Evolutionary conservation across 192 early-diverging fungal species (phyloP), one percentile per base, ranked within the genome.

Genomic region (Coemansia sp.): DNA sequence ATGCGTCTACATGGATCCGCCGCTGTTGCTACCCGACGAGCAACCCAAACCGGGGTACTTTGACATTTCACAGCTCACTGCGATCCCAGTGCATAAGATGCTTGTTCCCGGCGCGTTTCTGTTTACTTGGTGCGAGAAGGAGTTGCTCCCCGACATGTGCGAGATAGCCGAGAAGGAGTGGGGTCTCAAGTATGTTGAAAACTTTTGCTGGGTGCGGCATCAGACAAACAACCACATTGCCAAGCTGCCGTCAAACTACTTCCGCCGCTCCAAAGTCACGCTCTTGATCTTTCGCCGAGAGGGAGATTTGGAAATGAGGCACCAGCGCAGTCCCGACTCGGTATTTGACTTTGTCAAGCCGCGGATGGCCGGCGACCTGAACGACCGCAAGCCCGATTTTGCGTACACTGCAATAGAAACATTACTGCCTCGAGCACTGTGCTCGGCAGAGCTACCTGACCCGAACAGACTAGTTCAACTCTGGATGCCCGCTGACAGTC

Each of bases 311-410:
- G 95, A 98, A 43, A 80, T 98, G 49, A 79, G 95, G 43, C 95
- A 98, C 82, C 96, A 98, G 77, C 88, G 96, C 47, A 96, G 90
- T 77, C 90, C 96, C 12, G 96, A 98, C 76, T 96, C 92, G 71
- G 88, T 96, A 52, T 98, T 98, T 88, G 96, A 98, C 65, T 98
- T 93, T 87, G 79, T 94, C 65, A 96, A 94, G 72, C 95, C 95
- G 10, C 78, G 70, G 34, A 61, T 77, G 70, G 67, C 87, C 0
- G 87, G 82, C 46, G 75, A 82, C 43, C 67, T 84, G 61, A 86
- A 77, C 61, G 75, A 78, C 70, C 85, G 88, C 51, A 98, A 98
- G 78, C 96, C 96, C 4, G 66, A 77, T 20, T 94, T 96, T 75
- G 78, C 95, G 18, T 97, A 97, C 76, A 86, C 90, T 15, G 86